Base-by-base conservation (phyloP, 2,329 filamentous ascomycete genomes). In the Fusarium albosuccineum region DNA sequence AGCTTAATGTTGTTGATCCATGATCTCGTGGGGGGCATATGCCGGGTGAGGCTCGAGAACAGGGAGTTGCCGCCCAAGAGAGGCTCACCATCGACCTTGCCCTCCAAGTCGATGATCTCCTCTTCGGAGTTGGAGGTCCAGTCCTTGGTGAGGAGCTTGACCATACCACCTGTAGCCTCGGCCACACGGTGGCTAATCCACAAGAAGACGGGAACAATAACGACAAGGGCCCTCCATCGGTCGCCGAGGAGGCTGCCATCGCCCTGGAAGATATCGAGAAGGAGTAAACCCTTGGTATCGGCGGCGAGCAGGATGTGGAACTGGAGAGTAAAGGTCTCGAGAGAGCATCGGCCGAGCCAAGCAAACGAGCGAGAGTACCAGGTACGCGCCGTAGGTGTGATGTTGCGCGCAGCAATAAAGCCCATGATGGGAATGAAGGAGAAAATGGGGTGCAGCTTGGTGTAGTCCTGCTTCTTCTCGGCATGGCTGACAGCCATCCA, bases 221-320 rank as follows among this genome's bases (percentile, higher is more conserved):
- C 39, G 22, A 74, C n/a, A 4, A 76, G 40, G 6, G 57, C 60
- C 53, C 62, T 73, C 70, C 71, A 73, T 6, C 71, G 70, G 46
- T 71, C 71, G 5, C 51, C 53, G 9, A 73, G 63, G 9, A 73
- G 61, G 9, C 63, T 65, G 2, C 59, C 71, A 1, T 71, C 67
- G 0, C 66, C 66, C 9, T 59, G 33, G 56, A 70, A 70, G n/a
- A 57, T 62, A 8, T 62, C 71, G 10, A 73, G 44, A 2, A 73
- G 41, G 7, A 73, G 57, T 3, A 86, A 70, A 0, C 84, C 85
- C 39, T 82, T 83, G 4, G 85, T 83, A 68, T 90, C 86, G 6
- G 83, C 86, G 1, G 86, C 86, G 9, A 90, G 82, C 80, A 86
- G 87, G 49, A 89, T 81, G 70, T 91, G 89, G 72, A 85, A 85